Evolutionary conservation across 2,329 filamentous ascomycete genomes (phyloP).

Genomic region (Sporothrix luriei): DNA sequence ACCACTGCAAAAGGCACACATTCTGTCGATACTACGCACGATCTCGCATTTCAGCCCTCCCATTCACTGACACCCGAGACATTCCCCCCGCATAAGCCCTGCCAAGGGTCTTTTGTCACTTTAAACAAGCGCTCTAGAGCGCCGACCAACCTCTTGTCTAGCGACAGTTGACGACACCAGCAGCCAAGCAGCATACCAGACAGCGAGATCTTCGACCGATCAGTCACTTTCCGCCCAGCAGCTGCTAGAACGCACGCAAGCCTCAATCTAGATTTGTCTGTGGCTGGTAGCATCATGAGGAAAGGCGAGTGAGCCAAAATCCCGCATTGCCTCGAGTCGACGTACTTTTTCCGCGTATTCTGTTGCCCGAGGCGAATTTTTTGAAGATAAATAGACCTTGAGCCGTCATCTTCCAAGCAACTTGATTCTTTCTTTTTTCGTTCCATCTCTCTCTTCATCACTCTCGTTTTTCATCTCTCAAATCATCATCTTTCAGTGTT

Average conservation of each 20-base stretch:
- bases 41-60: constrained; percentile 11
- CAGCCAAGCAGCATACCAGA: constrained; percentile 17
- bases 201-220: not conserved
- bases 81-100: not conserved
- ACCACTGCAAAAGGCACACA: constrained; percentile 8
- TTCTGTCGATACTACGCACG: constrained; percentile 2
- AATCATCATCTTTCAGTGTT: constrained; percentile 7
- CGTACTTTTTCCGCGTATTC: not conserved
- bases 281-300: constrained; percentile 28
- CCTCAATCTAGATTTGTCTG: constrained; percentile 17
- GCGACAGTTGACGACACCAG: not conserved
- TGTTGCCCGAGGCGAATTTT: not conserved
- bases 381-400: constrained; percentile 24
- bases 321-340: not conserved
- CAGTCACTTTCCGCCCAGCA: constrained; percentile 1
- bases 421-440: not conserved
- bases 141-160: constrained; percentile 8
- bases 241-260: constrained; percentile 4
- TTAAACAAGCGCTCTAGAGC: not conserved
- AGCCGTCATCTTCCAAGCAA: not conserved
- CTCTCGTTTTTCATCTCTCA: constrained; percentile 7
- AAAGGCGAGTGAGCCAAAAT: constrained; percentile 19
- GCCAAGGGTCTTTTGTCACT: not conserved
- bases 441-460: not conserved
- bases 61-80: constrained; percentile 18